Evolutionary conservation across 2,329 filamentous ascomycete species (phyloP), one percentile per base, ranked within the genome.

Genomic region (Triangularia verruculosa): DNA sequence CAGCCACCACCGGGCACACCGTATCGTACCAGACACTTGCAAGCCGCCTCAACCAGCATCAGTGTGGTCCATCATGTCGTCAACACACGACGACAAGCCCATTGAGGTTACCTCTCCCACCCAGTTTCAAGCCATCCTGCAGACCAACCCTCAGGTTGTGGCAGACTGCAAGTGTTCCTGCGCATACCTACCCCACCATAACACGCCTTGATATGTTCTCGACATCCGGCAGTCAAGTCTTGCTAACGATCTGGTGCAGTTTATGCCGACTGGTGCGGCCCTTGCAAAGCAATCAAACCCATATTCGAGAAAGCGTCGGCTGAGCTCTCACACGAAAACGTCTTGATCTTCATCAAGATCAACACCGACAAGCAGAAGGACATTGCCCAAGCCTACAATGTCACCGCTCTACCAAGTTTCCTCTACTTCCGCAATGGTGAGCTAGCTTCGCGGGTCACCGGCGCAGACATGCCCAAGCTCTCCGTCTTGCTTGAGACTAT

Each of bases 341-440:
- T 84, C 68, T 88, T 97, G 70, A 91, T 89, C 32, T 97, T 98
- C 75, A 87, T 87, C 75, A 97, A 95, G 80, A 84, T 97, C 79
- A 89, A 98, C 81, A 89, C 87, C 65, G 92, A 97, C 70, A 77
- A 83, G 58, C 90, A 95, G 74, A 82, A 86, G 72, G 87, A 91
- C 39, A 86, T 98, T 67, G 86, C 91, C 15, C 74, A 84, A 65
- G 86, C 87, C 69, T 95, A 96, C 78, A 81, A 82, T 68, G 83
- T 98, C 72, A 88, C 86, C 20, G 85, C 86, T 77, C 88, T 94
- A 74, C 95, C 95, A 8, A 96, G 93, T n/a, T 97, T 98, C 76
- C 85, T 98, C 73, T 84, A 97, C 72, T 96, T 92, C 80, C 89
- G 89, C 71, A 84, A 89, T 73, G 89, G 88, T 70, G 82, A 86